Base-by-base conservation (phyloP, 1,139 yeast genomes). In the Nakaseomyces bracarensis region DNA sequence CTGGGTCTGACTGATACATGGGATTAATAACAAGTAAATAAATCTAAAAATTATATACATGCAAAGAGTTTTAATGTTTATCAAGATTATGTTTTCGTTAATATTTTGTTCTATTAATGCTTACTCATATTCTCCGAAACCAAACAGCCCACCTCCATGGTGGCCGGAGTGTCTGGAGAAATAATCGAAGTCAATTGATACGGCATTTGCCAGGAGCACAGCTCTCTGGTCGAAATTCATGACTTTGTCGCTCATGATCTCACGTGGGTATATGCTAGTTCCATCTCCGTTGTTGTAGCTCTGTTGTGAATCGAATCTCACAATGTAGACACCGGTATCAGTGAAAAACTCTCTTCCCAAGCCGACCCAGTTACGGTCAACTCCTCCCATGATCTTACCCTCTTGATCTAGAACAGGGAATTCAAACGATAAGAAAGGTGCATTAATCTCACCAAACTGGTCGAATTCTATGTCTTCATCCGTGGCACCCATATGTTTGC, bases 321-420 rank as follows among this genome's bases (percentile, higher is more conserved):
- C 66, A 10, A 87, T 76, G 61, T 91, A 91, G 2, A 86, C 89
- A 49, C 97, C 97, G 0, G 96, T 83, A 62, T 91, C 97, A 0
- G 97, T 89, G 58, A 89, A 82, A 55, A 89, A 65, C 59, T 91
- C 98, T 54, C 96, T 73, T 2, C 94, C 95, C 29, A 91, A 65
- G 0, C 98, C 98, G 3, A 84, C 95, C 93, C 96, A 91, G 62
- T 87, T 86, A 54, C 97, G 73, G 60, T 86, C 94, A 1, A 91
- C 89, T 2, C 84, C 70, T 0, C 82, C 96, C 45, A 82, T 66
- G 1, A 82, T 75, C 18, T 70, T 67, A 1, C 79, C 80, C 1
- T 68, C 47, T 37, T 70, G 77, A 58, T 86, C 76, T 27, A 57
- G 58, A 3, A 86, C 81, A 0, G 95, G 91, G 64, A 91, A 91